Base-by-base conservation (phyloP, 768 basidiomycete species). In the Leucocoprinus sp. region DNA sequence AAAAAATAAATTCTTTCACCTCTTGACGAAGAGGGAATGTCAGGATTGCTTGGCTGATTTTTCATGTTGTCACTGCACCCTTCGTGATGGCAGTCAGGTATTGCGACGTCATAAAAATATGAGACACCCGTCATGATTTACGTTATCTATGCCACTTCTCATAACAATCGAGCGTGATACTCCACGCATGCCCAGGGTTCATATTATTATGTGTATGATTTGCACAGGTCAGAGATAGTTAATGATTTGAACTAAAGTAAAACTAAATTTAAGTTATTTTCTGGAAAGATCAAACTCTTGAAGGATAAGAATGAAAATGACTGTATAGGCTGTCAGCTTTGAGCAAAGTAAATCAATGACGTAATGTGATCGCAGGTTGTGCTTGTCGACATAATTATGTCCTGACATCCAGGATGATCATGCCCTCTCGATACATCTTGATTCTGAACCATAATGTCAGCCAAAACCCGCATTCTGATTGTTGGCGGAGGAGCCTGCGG, bases 401-500 rank as follows among this genome's bases (percentile, higher is more conserved):
- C 35, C 15, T 27, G n/a, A 9, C 37, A 3, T n/a, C n/a, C n/a
- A 39, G 12, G 12, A 21, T 14, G 36, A 17, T 29, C 26, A 46
- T 46, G 45, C 14, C 23, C 18, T 34, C 33, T n/a, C 29, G 29
- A 2, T 31, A 12, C 31, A 8, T 31, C 31, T 31, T 31, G 4
- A 4, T 31, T 14, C n/a, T 31, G 31, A 31, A 31, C 31, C 31
- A 31, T 14, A 7, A 31, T 31, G 31, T 27, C 31, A 5, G 17
- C 14, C 34, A 42, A 39, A 12, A 60, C 56, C 45, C 57, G 57
- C 15, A 48, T 63, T 37, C 56, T 60, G 23, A 59, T 63, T 27
- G 58, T 63, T 14, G 62, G 62, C 19, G 60, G 56, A 26, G 62
- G 62, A 17, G 59, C 60, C 0, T 53, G 58, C 2, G 62, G 60